Percentiles rank a stretch among this genome's conserved stretches.
Evolutionary conservation across 2,329 filamentous ascomycete species (phyloP).

Genomic region (Calonectria henricotiae): DNA sequence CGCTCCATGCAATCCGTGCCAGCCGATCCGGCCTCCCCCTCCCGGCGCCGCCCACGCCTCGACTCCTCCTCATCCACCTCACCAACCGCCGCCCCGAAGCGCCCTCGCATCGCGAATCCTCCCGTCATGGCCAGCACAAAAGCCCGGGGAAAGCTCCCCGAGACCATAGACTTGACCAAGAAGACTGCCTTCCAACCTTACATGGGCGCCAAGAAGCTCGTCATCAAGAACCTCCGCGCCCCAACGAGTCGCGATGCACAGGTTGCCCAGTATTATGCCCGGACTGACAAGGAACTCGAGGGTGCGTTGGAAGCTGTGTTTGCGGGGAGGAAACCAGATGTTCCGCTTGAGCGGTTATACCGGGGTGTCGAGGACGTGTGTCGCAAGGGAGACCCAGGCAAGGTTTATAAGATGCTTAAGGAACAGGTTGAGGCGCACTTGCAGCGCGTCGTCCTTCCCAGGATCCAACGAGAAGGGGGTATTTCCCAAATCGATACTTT

Average conservation of each 20-base stretch:
- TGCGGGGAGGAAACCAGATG: conserved; percentile 72
- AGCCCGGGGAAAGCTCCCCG: conserved; percentile 61
- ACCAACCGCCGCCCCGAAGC: conserved; percentile 53
- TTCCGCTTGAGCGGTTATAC: conserved; percentile 91
- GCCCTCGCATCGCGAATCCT: conserved; percentile 53
- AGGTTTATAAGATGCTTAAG: conserved; percentile 78
- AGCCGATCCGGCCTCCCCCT: conserved; percentile 54
- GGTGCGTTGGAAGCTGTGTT: conserved; percentile 84
- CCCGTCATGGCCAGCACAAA: conserved; percentile 57
- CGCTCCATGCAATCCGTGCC: conserved; percentile 57
- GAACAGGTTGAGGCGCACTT: conserved; percentile 80
- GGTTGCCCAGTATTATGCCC: conserved; percentile 83
- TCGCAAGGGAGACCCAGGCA: conserved; percentile 80
- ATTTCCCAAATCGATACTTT: conserved; percentile 76
- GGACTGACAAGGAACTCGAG: conserved; percentile 82
- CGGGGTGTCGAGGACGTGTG: conserved; percentile 94
- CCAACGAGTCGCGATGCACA: conserved; percentile 72
- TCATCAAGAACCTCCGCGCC: conserved; percentile 92
- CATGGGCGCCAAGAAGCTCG: conserved; percentile 85
- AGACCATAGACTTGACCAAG: conserved; percentile 58
- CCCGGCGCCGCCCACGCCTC: conserved; percentile 60
- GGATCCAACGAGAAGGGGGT: conserved; percentile 68
- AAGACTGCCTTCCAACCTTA: conserved; percentile 77
- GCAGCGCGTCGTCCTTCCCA: conserved; percentile 71
- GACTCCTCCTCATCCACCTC: conserved; percentile 56